These are phyloP conservation scores for Trichoderma gamsii DNA, from an alignment of 495 filamentous ascomycete genomes.

Conservation along the genomic window DNA sequence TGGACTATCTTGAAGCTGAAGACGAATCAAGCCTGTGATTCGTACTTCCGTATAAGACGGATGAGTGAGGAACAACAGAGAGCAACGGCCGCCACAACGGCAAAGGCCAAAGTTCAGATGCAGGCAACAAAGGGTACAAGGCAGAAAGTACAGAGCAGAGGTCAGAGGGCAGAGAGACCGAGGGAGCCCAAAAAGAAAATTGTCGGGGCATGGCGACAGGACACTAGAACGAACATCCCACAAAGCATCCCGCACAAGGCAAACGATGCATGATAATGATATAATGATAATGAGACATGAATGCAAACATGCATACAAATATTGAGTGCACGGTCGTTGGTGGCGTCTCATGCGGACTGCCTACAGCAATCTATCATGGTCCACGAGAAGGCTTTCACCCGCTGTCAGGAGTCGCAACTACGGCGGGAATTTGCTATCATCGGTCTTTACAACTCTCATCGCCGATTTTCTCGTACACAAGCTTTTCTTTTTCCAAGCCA, in stretches of 20 bases:
- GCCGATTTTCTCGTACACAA: no score
- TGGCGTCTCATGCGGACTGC: background rate
- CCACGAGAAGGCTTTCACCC: background rate
- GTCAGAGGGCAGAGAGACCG: background rate
- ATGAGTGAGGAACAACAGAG: no score
- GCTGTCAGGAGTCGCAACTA: no score
- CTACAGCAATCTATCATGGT: background rate
- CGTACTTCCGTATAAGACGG: no score
- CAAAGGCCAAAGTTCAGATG: no score
- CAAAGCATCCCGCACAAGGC: background rate
- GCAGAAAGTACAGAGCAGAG: background rate
- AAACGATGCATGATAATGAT: conserved; percentile 1
- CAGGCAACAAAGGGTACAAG: no score
- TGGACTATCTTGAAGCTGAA: no score
- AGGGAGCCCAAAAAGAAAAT: background rate
- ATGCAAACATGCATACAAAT: background rate
- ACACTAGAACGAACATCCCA: background rate
- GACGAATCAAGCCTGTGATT: no score
- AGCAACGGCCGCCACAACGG: no score
- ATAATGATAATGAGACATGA: conserved; percentile 13
- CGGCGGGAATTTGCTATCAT: no score
- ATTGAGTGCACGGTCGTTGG: background rate
- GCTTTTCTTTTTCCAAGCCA: no score
- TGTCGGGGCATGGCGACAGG: background rate
- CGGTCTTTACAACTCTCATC: no score